Base-by-base conservation (phyloP, 352 stramenopile species). In the Aphanomyces euteiches region DNA sequence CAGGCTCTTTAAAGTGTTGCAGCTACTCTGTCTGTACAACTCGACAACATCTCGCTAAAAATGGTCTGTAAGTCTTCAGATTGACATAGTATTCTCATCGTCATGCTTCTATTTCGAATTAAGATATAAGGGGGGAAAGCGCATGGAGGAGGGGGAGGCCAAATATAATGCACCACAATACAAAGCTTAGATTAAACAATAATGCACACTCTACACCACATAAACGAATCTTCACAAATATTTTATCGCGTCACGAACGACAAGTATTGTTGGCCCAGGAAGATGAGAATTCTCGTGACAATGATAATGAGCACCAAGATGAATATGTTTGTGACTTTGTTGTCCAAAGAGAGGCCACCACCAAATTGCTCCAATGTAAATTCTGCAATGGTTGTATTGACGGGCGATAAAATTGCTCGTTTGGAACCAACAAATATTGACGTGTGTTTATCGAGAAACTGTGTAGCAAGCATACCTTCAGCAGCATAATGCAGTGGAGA, bases 401-500 rank as follows among this genome's bases (percentile, higher is more conserved):
- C n/a, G 12, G 17, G 54, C 13, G 54, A 39, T 12, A 61, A n/a
- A 17, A 61, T 61, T 12, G 54, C 28, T 5, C 54, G 28, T 61
- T 61, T 61, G 28, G 67, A 73, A 5, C 60, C 56, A n/a, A 73
- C 8, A 28, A 59, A 28, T 15, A 67, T 47, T 17, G 56, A 43
- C 10, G 10, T 36, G 8, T 47, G 21, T 34, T 69, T 73, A 10
- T 61, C 19, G 3, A 58, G 43, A 43, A 57, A 73, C 40, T 73
- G 67, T 21, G 67, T 73, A 10, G 13, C 19, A 28, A 73, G 45
- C 36, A 73, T 53, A 21, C 67, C 67, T 60, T 73, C 67, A 47
- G 59, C 45, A 17, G 47, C 21, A 36, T 73, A 73, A 15, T 73
- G 67, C 56, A 73, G 53, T 37, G 67, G 67, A 7, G 56, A 69